Base-by-base conservation (phyloP, 306 rosid species). In the Sesbania bispinosa region DNA sequence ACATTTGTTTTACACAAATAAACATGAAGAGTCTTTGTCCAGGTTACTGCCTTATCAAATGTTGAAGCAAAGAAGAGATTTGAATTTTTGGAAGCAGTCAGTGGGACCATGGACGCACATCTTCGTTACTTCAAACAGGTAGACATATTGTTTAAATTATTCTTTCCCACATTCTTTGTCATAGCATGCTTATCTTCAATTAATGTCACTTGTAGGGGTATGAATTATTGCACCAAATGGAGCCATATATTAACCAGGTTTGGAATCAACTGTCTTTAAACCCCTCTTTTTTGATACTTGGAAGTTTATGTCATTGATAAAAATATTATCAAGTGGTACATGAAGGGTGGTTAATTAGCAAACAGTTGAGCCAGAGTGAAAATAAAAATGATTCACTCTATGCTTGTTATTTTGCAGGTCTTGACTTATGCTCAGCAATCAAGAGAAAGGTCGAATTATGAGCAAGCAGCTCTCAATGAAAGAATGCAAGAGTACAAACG, bases 71-170 rank as follows among this genome's bases (percentile, higher is more conserved):
- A 95, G 82, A 95, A 95, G 80, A 92, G 99, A 82, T 95, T 95
- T 69, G 96, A 95, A 72, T 92, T 95, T 78, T 89, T 95, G 82
- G 99, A 95, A 84, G 99, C 99, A 19, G 97, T 95, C 76, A 95
- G 99, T 77, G 99, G 99, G 67, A 95, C 99, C 64, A 91, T 95
- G 99, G 99, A 95, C 71, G 99, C 99, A 0, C 99, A 95, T 84
- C 96, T 95, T 74, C 96, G 97, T 69, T 95, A 95, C 83, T 95
- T 95, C 82, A 95, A 95, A 82, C 99, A 95, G 93, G 99, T 86
- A 55, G 64, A 69, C 42, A 58, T 57, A 46, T 75, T 75, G 64
- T 71, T 68, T 45, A 18, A 46, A 52, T 8, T 75, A 19, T 58
- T 74, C 18, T 60, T 53, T 64, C 50, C 23, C 71, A 33, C 42